These are phyloP conservation scores for Aspergillus indologenus DNA, from an alignment of 495 filamentous ascomycete species.

Conservation along the genomic window DNA sequence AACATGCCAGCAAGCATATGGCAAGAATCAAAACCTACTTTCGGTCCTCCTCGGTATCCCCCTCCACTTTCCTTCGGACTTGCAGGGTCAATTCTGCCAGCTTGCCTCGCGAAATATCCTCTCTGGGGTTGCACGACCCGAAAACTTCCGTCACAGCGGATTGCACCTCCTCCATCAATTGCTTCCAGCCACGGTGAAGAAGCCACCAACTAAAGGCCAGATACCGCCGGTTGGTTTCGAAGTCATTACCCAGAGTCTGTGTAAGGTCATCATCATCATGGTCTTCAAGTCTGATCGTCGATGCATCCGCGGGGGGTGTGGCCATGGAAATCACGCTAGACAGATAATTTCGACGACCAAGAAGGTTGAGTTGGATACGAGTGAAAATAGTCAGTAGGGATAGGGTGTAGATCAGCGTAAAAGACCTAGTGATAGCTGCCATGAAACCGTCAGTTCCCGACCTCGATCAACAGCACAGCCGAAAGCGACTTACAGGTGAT, in stretches of 20 bases:
- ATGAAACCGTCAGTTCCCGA: neutral
- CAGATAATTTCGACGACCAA: constrained; percentile 91
- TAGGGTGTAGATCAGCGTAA: constrained; percentile 88
- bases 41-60: constrained; percentile 60
- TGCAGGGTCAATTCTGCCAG: constrained; percentile 75
- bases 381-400: constrained; percentile 88
- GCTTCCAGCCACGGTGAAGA: constrained; percentile 83
- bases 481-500: constrained; percentile 69
- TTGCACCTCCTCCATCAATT: constrained; percentile 74
- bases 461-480: neutral
- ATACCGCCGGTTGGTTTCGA: constrained; percentile 90
- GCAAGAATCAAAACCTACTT: constrained; percentile 42
- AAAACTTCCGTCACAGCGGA: constrained; percentile 81
- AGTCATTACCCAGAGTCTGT: constrained; percentile 82
- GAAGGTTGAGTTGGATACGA: constrained; percentile 92
- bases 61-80: constrained; percentile 81
- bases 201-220: constrained; percentile 98
- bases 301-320: constrained; percentile 52
- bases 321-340: constrained; percentile 90
- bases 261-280: constrained; percentile 76
- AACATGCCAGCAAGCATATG: neutral
- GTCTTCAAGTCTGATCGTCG: constrained; percentile 82
- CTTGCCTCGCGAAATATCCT: constrained; percentile 74
- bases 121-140: constrained; percentile 77
- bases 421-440: constrained; percentile 81